Percentiles rank a stretch among this genome's conserved stretches.
Conservation (phyloP, 805 yeast genomes). For the Naumovozyma castellii region DNA sequence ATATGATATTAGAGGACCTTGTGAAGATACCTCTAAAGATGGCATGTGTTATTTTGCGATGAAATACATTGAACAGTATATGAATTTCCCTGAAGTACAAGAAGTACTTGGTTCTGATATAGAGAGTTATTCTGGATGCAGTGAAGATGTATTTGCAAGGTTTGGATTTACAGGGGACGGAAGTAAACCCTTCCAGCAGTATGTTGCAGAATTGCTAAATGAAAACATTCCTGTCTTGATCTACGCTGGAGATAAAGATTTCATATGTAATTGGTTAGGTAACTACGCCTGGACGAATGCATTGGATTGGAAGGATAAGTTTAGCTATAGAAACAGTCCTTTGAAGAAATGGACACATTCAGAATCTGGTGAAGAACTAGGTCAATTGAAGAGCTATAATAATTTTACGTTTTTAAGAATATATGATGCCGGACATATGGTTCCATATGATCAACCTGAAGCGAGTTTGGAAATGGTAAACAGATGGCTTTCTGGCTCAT, state of each 20-base stretch:
- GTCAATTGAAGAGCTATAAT: conserved; percentile 64
- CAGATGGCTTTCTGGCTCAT: conserved; percentile 57
- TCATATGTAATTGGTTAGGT: conserved; percentile 89
- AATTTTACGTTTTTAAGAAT: conserved; percentile 71
- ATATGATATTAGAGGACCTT: conserved; percentile 73
- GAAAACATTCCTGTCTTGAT: conserved; percentile 67
- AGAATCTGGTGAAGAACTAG: conserved; percentile 38
- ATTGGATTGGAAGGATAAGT: conserved; percentile 54
- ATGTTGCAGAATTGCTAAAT: conserved; percentile 60
- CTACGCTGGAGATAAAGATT: conserved; percentile 93
- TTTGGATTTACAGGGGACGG: conserved; percentile 77
- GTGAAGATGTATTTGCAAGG: conserved; percentile 53
- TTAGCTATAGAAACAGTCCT: conserved; percentile 36
- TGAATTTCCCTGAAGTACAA: conserved; percentile 66
- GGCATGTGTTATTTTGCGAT: conserved; percentile 64
- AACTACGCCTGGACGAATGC: conserved; percentile 73
- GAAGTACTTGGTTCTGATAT: conserved; percentile 80
- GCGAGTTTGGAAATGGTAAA: conserved; percentile 61
- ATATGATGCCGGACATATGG: conserved; percentile 86
- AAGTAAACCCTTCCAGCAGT: conserved; percentile 73
- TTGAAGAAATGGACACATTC: conserved; percentile 35
- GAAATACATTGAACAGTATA: conserved; percentile 59
- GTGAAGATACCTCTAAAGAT: conserved; percentile 56
- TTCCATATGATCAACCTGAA: conserved; percentile 79
- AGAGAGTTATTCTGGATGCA: conserved; percentile 57